Base-by-base conservation (phyloP, 371 early-diverging fungal species). In the Basidiobolus heterosporus region DNA sequence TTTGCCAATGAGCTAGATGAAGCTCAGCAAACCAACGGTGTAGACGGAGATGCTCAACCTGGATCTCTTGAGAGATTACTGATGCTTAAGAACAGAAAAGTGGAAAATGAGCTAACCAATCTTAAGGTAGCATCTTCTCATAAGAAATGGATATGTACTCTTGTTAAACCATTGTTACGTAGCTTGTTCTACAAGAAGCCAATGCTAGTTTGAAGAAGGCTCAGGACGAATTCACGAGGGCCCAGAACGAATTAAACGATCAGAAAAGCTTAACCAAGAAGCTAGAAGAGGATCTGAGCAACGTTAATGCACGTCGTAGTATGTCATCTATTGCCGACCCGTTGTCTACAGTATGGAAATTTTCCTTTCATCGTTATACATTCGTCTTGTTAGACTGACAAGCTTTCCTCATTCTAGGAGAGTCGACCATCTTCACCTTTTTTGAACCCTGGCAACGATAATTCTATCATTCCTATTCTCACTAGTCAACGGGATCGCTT, bases 401-500 rank as follows among this genome's bases (percentile, higher is more conserved):
- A 30, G 30, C 30, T 30, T 9, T 5, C 30, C 9, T 30, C 9
- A 30, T 9, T 30, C 9, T 30, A 30, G 30, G 30, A 30, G 9
- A 30, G 42, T 9, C 23, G 36, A 5, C 24, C 11, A 2, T n/a
- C 42, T 38, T 24, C 17, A 6, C 19, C 16, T 3, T 30, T 30
- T 9, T 9, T 30, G 30, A 30, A 48, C 30, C 44, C 38, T 20
- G 30, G 40, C 46, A 61, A 67, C 16, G 64, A 70, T 8, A 60
- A 67, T 41, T 72, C 77, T 16, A 79, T 90, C 38, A 54, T 91
- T 20, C 82, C 85, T 3, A 88, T 92, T 47, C 72, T 92, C 14
- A 85, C 88, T 8, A 72, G 78, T 18, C 93, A 92, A 55, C 70
- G 93, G 15, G 90, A 92, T 58, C 67, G 93, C 15, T 91, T 88